Evolutionary conservation across 805 yeast species (phyloP), one percentile per base, ranked within the genome.

Genomic region (Saccharomyces eubayanus): DNA sequence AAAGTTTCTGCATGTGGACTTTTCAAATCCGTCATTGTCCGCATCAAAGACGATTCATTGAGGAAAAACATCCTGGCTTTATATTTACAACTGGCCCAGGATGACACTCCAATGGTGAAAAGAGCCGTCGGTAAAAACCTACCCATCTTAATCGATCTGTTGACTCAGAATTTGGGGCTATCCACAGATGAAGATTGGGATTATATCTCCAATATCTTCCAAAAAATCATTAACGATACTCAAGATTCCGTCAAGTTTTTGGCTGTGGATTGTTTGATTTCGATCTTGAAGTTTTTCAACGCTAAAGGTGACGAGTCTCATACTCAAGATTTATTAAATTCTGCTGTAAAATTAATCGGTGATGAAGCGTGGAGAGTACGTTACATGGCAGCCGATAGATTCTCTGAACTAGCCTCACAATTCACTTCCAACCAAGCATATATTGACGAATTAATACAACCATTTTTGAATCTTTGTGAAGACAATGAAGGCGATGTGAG

Each of bases 341-440:
- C 84, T 58, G 78, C 96, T 2, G 77, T 85, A 59, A 81, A 82
- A 59, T 77, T 94, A 60, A 84, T 89, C 55, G 80, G 78, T 59
- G 99, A 94, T 73, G 89, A 88, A 71, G 86, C 96, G 65, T 94
- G 99, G 99, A 84, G 99, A 71, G 98, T 94, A 54, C 84, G 99
- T 65, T 94, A 92, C 72, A 90, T 94, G 84, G 96, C 96, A 31
- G 96, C 97, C n/a, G 97, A 92, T 68, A 80, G 90, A 63, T 91
- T 90, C 66, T 88, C 84, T 61, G 75, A 77, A 57, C 79, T 94
- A 56, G 89, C 95, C 1, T 62, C 72, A 16, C 83, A 82, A 59
- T 84, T 91, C 64, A 75, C 77, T 60, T 75, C 77, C 57, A 77
- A 80, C 50, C 81, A 78, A 43, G 72, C 76, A 30, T 85, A 83